Base-by-base conservation (phyloP, 2,329 filamentous ascomycete genomes). In the Ophiostoma tasmaniense region DNA sequence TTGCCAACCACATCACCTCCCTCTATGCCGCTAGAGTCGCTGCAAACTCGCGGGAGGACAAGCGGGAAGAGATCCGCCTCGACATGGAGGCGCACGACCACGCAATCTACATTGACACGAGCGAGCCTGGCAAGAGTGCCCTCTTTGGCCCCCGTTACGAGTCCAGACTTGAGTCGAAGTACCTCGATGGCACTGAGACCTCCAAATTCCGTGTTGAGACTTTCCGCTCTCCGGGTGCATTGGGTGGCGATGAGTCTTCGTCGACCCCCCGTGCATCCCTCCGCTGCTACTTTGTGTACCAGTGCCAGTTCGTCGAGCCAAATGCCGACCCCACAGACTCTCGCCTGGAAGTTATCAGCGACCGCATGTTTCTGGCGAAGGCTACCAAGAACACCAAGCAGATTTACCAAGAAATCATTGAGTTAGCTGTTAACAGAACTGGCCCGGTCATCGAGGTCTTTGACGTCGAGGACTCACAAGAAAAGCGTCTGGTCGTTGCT, bases 251-350 rank as follows among this genome's bases (percentile, higher is more conserved):
- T 59, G 91, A 91, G 10, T 84, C 83, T 70, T 80, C 66, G 1
- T 62, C 81, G 62, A 81, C 87, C 62, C 89, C 90, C 69, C 90
- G 93, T 76, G 89, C 94, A 70, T 92, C 94, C 68, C 84, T 99
- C 69, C 90, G 95, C 72, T 99, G 95, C 83, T 99, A 99, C 83
- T 99, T 99, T 77, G 93, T 99, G 74, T 99, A 99, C 83, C 92
- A 97, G 80, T 97, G 94, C 79, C 88, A 90, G 76, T 99, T 98
- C 79, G 88, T 87, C 73, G 87, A 94, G 75, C 83, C 90, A 10
- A 88, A 88, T 72, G 91, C 93, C 0, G 81, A 84, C 67, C 87
- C 89, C 14, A 86, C 88, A 67, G 95, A 98, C 84, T 97, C 92
- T 42, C 88, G 92, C 73, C 87, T 99, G 71, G 92, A 97, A 74